Conservation (phyloP, 2,329 filamentous ascomycete genomes). For the Cryphonectria nitschkei region DNA sequence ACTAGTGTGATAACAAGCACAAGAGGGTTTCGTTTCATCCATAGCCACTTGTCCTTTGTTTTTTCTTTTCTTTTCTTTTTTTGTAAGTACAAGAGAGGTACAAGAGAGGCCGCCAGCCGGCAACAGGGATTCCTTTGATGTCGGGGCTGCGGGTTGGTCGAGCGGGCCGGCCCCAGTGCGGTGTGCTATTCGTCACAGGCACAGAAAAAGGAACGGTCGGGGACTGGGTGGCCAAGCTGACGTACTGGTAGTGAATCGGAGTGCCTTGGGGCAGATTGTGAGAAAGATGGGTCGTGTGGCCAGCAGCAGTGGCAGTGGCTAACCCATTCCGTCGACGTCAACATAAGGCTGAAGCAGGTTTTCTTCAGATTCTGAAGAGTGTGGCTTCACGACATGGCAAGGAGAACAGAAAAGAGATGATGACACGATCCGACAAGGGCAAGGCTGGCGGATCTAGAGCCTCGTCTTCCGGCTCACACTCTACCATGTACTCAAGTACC, state of each 20-base stretch:
- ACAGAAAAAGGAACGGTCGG: neutral
- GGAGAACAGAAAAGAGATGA: neutral
- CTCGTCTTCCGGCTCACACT: neutral
- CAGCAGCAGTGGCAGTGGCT: neutral
- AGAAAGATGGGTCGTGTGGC: neutral
- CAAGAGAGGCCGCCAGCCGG: neutral
- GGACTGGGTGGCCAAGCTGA: neutral
- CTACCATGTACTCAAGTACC: neutral
- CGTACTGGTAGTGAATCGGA: neutral
- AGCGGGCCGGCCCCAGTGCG: neutral
- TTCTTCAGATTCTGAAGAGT: neutral
- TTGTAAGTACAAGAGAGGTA: neutral
- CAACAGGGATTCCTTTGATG: neutral
- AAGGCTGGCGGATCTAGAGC: constrained; percentile 3
- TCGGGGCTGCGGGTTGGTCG: constrained; percentile 1
- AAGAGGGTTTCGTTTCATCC: constrained; percentile 8
- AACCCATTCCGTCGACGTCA: neutral
- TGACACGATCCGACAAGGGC: neutral
- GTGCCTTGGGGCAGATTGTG: neutral
- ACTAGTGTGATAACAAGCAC: neutral
- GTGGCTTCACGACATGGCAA: neutral
- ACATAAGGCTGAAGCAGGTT: neutral
- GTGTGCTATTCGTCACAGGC: neutral
- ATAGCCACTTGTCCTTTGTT: neutral
- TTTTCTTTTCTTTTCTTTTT: too few relatives aligned